Evolutionary conservation across 1,139 yeast species (phyloP).

Genomic region (Nakaseomyces glabratus): DNA sequence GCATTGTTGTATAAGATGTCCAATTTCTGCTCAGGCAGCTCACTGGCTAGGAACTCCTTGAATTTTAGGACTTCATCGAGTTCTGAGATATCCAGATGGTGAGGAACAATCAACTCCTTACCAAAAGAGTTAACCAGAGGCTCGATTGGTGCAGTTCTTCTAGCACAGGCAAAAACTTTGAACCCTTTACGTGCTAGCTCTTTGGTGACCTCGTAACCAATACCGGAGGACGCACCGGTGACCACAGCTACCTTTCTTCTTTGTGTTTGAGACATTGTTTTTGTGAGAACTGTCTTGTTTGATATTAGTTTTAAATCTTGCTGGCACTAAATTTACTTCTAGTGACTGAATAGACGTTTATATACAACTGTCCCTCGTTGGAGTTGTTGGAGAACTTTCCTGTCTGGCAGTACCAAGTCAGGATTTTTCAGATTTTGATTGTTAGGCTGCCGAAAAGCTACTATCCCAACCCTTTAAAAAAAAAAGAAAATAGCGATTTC

Average conservation of each 20-base stretch:
- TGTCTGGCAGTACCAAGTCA: too few species aligned
- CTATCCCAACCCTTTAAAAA: too few species aligned
- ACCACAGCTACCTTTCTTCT: constrained; percentile 41
- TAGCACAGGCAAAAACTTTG: constrained; percentile 64
- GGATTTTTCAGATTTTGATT: too few species aligned
- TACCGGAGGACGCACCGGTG: constrained; percentile 80
- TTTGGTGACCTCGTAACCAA: constrained; percentile 58
- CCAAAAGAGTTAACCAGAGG: constrained; percentile 32
- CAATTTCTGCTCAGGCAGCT: constrained; percentile 40
- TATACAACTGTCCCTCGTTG: too few species aligned
- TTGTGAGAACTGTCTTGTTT: too few species aligned
- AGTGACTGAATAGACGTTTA: too few species aligned
- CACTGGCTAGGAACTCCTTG: constrained; percentile 34
- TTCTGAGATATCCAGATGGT: constrained; percentile 46
- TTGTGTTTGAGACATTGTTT: constrained; percentile 3
- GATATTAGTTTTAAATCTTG: too few species aligned
- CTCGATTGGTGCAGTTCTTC: constrained; percentile 57
- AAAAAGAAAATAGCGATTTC: too few species aligned
- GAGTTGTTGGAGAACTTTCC: too few species aligned
- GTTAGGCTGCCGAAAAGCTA: too few species aligned
- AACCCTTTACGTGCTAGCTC: constrained; percentile 58
- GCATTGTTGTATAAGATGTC: constrained; percentile 64
- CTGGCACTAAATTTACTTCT: too few species aligned
- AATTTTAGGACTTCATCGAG: constrained; percentile 42
- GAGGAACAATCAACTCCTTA: constrained; percentile 26